Base-by-base conservation (phyloP, 1,139 yeast species). In the Zygosaccharomyces pseudobailii region DNA sequence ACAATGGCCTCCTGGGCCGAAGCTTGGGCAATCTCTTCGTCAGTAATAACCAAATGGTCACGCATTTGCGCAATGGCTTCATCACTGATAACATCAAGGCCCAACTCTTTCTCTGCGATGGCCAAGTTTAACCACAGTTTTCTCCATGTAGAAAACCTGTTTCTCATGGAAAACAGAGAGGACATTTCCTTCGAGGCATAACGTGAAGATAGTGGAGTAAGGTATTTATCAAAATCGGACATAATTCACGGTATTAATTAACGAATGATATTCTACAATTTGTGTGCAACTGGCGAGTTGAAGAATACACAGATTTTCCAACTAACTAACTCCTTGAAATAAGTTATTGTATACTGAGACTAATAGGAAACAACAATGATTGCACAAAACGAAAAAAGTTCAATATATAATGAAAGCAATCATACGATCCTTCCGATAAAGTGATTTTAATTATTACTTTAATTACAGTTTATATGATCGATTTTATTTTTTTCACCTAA, bases 101-200 rank as follows among this genome's bases (percentile, higher is more conserved):
- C 98, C 43, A 89, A 79, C 67, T 88, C 87, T 70, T 88, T 77
- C 73, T 92, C 98, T 53, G 98, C 98, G 66, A 85, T 84, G 58
- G 99, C 99, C 59, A 92, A 77, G 67, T 87, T 89, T 65, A 82
- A 80, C 99, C 99, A 92, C 58, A 92, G 79, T 71, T 87, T 87
- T 78, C 99, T 85, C 99, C 99, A 92, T 43, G 98, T 92, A 46
- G 96, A 86, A 71, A 86, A 92, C 68, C 99, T 80, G 73, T 87
- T 90, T 73, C 96, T 83, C 66, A 86, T 73, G 42, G 97, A 90
- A 77, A 92, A 92, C 65, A 92, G 77, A 61, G 78, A 76, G 54
- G 96, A 84, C 98, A 92, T 92, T 73, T 92, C 98, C 67, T 86
- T 90, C 56, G 96, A 87, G 47, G 98, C 98, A 74, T 92, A 92